Percentiles rank a stretch among this genome's conserved stretches.
These are phyloP conservation scores for Termitomyces sp. DNA, from an alignment of 768 basidiomycete species.

Conservation along the genomic window DNA sequence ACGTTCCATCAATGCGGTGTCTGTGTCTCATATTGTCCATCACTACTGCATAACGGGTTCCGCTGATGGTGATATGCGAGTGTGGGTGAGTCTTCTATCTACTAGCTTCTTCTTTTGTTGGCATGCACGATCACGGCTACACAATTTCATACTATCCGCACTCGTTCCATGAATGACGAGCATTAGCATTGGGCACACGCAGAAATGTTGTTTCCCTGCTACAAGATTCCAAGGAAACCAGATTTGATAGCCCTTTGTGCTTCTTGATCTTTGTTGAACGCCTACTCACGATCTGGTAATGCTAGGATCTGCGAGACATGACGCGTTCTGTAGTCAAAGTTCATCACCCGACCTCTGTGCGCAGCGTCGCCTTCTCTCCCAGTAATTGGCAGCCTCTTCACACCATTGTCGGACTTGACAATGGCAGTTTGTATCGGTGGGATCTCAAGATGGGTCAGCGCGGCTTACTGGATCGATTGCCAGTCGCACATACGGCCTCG, in stretches of 20 bases:
- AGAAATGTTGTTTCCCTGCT: not conserved
- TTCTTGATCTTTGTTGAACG: not conserved
- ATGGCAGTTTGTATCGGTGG: slow-evolving; percentile 71
- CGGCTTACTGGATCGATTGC: slow-evolving; percentile 64
- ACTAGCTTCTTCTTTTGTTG: not conserved
- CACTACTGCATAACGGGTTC: slow-evolving; percentile 77
- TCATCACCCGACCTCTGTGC: slow-evolving; percentile 62
- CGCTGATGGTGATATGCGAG: slow-evolving; percentile 72
- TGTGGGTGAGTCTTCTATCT: slow-evolving; percentile 52
- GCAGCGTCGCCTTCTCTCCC: slow-evolving; percentile 67
- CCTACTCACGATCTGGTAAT: not conserved
- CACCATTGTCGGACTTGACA: slow-evolving; percentile 63
- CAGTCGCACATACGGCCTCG: slow-evolving; percentile 67
- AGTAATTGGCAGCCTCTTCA: slow-evolving; percentile 60
- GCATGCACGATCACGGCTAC: not conserved
- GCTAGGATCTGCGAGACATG: slow-evolving; percentile 69
- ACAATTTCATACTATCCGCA: not conserved
- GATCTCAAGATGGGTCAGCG: slow-evolving; percentile 75
- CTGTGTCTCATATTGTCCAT: slow-evolving; percentile 61
- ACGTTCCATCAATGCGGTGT: slow-evolving; percentile 66
- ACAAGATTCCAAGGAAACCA: not conserved
- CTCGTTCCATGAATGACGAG: not conserved
- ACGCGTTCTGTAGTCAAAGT: slow-evolving; percentile 65
- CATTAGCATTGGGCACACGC: not conserved
- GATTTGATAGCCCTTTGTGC: not conserved